Base-by-base conservation (phyloP, 352 stramenopile species). In the Globisporangium spinosum region DNA sequence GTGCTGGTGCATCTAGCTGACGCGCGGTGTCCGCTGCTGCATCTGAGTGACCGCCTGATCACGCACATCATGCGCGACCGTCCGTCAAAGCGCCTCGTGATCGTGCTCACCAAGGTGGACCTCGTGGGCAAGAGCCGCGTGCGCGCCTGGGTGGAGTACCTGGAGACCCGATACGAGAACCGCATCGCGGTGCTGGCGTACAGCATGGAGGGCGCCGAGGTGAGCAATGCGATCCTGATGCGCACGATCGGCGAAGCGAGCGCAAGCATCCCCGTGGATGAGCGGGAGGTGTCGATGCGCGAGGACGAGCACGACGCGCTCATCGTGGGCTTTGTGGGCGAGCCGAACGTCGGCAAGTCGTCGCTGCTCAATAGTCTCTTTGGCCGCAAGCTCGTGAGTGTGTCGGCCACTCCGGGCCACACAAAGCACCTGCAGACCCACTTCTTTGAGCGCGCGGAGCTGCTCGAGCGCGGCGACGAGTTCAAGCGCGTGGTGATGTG, bases 101-200 rank as follows among this genome's bases (percentile, higher is more conserved):
- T 99, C 5, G 96, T 99, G n/a, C 70, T 99, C n/a, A 99, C 99
- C 65, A 99, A 99, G 78, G 97, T 98, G 51, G 98, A 99, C 75
- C 86, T 99, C 22, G 96, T 99, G 40, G 65, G 67, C n/a, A 57
- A 65, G 2, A 74, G 79, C 6, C 79, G 79, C 22, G 97, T 98
- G 5, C 87, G 92, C 62, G 78, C 95, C 49, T 99, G 98, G 98
- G 79, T 98, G 7, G 90, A 74, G 23, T 94, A 97, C 51, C 77
- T 99, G 9, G 67, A 78, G 56, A 65, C 88, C 12, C 78, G 88
- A 2, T 97, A 93, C 66, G 89, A 92, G 63, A 89, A 95, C 8
- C 89, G 94, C 25, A 87, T 98, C 22, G 77, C 95, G 0, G 95
- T 94, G 25, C 64, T 90, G 38, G 78, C 80, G 15, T 89, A 90